phyloP scores from a whole-genome alignment of 2,329 filamentous ascomycete species.

The Sclerotinia trifoliorum region DNA sequence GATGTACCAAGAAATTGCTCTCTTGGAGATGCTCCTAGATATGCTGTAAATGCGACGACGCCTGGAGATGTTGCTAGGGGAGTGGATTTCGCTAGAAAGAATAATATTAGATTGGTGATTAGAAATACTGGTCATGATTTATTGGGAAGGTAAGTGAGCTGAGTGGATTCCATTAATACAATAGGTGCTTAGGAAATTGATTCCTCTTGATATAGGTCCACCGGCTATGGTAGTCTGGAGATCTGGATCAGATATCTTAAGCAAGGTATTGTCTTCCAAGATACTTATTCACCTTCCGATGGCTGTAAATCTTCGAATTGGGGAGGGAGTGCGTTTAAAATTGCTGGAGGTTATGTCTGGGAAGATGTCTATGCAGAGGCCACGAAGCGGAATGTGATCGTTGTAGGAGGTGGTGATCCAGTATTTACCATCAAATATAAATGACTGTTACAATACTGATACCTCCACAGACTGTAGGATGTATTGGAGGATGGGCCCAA shows the following conservation, averaged over 20 bases:
- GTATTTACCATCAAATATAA: constrained; percentile 23
- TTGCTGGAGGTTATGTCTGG: constrained; percentile 42
- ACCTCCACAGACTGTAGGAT: constrained; percentile 39
- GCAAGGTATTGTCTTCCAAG: constrained; percentile 28
- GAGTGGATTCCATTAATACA: not conserved
- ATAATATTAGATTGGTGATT: constrained; percentile 46
- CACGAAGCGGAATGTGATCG: constrained; percentile 39
- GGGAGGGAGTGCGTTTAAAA: constrained; percentile 41
- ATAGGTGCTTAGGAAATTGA: constrained; percentile 31
- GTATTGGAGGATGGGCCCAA: constrained; percentile 41
- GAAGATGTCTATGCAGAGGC: constrained; percentile 41
- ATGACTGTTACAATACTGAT: constrained; percentile 28
- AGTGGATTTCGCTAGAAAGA: constrained; percentile 47
- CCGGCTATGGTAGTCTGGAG: constrained; percentile 40
- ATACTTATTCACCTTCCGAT: constrained; percentile 30
- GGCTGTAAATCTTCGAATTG: constrained; percentile 37
- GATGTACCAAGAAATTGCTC: constrained; percentile 38
- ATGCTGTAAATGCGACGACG: constrained; percentile 43
- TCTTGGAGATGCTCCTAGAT: constrained; percentile 43
- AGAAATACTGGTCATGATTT: constrained; percentile 50
- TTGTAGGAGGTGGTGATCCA: constrained; percentile 41
- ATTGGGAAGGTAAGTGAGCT: constrained; percentile 40
- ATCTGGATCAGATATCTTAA: constrained; percentile 51
- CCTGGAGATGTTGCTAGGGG: constrained; percentile 41
- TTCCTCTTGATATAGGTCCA: constrained; percentile 27